Base-by-base conservation (phyloP, 2,329 filamentous ascomycete species). In the Venturia effusa region DNA sequence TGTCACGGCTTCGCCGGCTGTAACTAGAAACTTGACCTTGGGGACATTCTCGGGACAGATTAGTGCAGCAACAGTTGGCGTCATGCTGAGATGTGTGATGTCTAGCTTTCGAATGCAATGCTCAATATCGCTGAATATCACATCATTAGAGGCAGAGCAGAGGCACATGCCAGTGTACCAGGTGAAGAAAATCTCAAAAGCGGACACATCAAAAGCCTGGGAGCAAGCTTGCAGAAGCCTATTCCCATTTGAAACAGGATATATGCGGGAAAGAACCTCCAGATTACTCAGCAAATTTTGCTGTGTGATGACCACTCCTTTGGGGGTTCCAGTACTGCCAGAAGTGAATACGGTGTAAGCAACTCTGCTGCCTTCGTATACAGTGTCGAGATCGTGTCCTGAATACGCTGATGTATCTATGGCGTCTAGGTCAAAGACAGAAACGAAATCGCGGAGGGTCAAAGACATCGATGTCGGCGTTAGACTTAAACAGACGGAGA, bases 161-260 rank as follows among this genome's bases (percentile, higher is more conserved):
- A 96, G 78, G 66, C 87, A 88, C 78, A 93, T 90, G 4, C 90
- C 90, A 40, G 81, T 81, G 59, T 83, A 83, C 88, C 91, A 95
- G 0, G 90, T 80, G 69, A 90, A 95, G 72, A 96, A 93, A 17
- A 95, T 92, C 70, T 96, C 92, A 71, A 95, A 95, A 0, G 95
- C 88, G 0, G 90, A 95, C 1, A 95, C 82, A 70, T 95, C 90
- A 70, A 95, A 96, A 0, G 88, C 88, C 70, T 92, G 89, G 0
- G 90, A 93, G 70, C 89, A 95, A 1, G 89, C 85, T 73, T 96
- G 92, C 0, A 96, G 78, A 39, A 96, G 78, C n/a, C 85, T 82
- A 0, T 85, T 83, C 0, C 72, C 73, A 0, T 71, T 65, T 1
- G 75, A 71, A 0, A 77, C 76, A 0, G 89, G 88, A 70, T 95